Evolutionary conservation across 1,139 yeast genomes (phyloP).

Genomic region (Geotrichum klebahnii): DNA sequence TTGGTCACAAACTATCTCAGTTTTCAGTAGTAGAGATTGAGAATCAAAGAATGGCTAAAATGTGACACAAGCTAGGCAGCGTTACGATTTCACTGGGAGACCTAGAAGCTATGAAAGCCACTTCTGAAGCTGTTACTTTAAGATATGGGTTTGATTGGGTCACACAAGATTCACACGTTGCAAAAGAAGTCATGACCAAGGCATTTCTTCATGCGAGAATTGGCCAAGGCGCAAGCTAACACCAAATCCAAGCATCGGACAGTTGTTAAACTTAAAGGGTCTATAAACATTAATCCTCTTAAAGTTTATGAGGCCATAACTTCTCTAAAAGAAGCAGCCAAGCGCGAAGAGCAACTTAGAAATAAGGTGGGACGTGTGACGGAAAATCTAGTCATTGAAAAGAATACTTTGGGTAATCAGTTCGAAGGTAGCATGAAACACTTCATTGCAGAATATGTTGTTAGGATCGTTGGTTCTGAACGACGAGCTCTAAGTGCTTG

Average conservation of each 20-base stretch:
- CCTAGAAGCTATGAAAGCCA: conserved; percentile 65
- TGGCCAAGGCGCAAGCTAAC: conserved; percentile 69
- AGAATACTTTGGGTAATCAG: conserved; percentile 52
- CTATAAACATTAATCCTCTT: conserved; percentile 73
- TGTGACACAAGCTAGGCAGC: conserved; percentile 78
- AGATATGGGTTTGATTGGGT: conserved; percentile 71
- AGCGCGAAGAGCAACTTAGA: conserved; percentile 67
- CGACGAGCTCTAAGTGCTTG: conserved; percentile 72
- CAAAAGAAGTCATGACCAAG: conserved; percentile 91
- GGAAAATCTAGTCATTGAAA: conserved; percentile 77
- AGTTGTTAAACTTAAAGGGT: conserved; percentile 71
- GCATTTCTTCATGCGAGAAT: conserved; percentile 85
- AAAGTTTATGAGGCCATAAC: conserved; percentile 88
- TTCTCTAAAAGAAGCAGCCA: conserved; percentile 74
- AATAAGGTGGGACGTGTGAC: conserved; percentile 77
- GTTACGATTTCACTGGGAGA: conserved; percentile 71
- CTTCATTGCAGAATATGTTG: conserved; percentile 56
- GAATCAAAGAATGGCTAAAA: conserved; percentile 67
- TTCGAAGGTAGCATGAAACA: conserved; percentile 54
- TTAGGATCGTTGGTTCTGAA: conserved; percentile 79
- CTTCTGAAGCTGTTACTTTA: conserved; percentile 67
- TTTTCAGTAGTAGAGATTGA: conserved; percentile 51
- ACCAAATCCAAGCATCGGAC: conserved; percentile 66
- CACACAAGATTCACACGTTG: conserved; percentile 72
- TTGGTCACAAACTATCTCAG: conserved; percentile 55